Evolutionary conservation across 148 eudicot species (phyloP), one percentile per base, ranked within the genome.

Genomic region (Chenopodium suecicum): DNA sequence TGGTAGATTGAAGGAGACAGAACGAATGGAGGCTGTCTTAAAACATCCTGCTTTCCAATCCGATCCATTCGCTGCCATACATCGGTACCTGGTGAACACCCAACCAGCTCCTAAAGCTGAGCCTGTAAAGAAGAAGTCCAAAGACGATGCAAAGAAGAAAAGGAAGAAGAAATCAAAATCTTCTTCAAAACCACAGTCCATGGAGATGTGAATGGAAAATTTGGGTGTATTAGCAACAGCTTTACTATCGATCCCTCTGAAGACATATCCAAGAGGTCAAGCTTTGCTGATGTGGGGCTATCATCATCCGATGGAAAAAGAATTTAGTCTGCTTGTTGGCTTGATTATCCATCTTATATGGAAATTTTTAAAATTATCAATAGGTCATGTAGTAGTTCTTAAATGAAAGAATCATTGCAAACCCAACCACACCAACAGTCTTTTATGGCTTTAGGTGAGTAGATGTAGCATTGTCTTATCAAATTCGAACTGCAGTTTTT

Each of bases 31-130:
- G 69, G 74, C 89, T 10, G 96, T 94, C 76, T 84, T 94, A 48
- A 80, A 52, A 72, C 86, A 89, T 83, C 89, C 93, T n/a, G 86
- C 71, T 76, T 94, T 92, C 85, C 88, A 89, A 80, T 89, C 94
- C 0, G 91, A 97, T 80, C 97, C 99, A 7, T 83, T 97, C 19
- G 93, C 83, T 81, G 92, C 98, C 73, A 90, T 97, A 74, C 89
- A 91, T 80, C 89, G 86, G 82, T 95, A 97, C 76, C 86, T 97
- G 83, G 93, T 89, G 82, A 90, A 83, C 83, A 97, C 95, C 37
- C 99, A 92, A 77, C 99, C 97, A 73, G 82, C 74, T 37, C 66
- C 75, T 0, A 94, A 90, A 25, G 82, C 75, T 78, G 84, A 91
- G 79, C 88, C 91, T 1, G 80, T 32, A 63, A 88, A 79, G 74